Percentiles rank a stretch among this genome's conserved stretches.
Evolutionary conservation across 225 moss, liverwort and hornwort species (phyloP).

Genomic region (Ulota crispa): DNA sequence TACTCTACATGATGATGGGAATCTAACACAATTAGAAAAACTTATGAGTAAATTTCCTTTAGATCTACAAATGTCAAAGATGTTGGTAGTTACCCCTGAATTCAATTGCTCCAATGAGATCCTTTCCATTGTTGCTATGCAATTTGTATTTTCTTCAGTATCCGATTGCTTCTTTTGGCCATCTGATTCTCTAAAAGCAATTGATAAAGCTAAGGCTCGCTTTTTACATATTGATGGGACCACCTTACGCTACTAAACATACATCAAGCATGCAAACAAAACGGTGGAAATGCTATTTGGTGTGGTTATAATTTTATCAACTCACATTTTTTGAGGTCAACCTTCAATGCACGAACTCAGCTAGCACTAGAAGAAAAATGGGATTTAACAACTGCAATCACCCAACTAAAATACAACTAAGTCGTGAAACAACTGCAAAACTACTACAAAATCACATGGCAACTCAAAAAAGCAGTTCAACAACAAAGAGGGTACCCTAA

Average conservation of each 20-base stretch:
- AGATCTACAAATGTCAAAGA: conserved; percentile 72
- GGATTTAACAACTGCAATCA: no score
- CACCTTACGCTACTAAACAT: conserved; percentile 99
- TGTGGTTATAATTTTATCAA: conserved; percentile 98
- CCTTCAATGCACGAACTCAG: conserved; percentile 89
- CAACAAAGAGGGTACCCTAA: no score
- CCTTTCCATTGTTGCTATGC: conserved; percentile 84
- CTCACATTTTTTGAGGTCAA: conserved; percentile 84
- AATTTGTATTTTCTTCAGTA: conserved; percentile 94
- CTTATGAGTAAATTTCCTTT: conserved; percentile 66
- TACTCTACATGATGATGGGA: conserved; percentile 76
- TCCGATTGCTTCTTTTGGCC: conserved; percentile 99
- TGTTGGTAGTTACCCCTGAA: conserved; percentile 64
- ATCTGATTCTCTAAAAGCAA: conserved; percentile 99
- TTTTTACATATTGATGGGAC: conserved; percentile 60
- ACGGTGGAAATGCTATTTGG: conserved; percentile 96
- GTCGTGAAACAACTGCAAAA: no score
- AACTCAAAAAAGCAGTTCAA: no score
- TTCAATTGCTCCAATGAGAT: conserved; percentile 83
- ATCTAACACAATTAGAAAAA: conserved; percentile 58
- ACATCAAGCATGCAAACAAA: conserved; percentile 98
- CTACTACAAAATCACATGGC: no score
- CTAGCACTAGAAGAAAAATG: conserved; percentile 33
- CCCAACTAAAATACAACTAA: no score
- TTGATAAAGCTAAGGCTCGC: conserved; percentile 93